A percentile compares a stretch with the other conserved stretches of the same genome.
These are phyloP conservation scores for Pseudogymnoascus sp. DNA, from an alignment of 2,329 filamentous ascomycete species.

Conservation along the genomic window DNA sequence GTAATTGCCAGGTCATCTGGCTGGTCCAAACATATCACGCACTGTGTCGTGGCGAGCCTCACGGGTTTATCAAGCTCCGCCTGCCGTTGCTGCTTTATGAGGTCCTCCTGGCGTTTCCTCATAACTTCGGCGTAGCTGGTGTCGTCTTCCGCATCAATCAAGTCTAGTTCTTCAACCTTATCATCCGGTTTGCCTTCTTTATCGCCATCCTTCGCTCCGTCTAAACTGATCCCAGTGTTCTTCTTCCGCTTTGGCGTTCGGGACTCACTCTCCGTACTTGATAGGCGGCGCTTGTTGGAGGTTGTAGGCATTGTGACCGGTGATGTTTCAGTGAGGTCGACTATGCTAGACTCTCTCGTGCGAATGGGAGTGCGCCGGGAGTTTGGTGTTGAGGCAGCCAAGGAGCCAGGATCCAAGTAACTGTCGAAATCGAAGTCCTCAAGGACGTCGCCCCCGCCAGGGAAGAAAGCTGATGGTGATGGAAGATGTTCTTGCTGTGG, in stretches of 20 bases:
- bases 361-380: not conserved
- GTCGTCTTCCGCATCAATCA: conserved; percentile 22
- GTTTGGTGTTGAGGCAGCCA: not conserved
- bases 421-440: not conserved
- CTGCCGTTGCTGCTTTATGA: conserved; percentile 32
- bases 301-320: conserved; percentile 5
- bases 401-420: not conserved
- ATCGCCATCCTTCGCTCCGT: not conserved
- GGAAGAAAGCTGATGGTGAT: not conserved
- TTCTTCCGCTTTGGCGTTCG: conserved; percentile 11
- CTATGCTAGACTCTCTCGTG: conserved; percentile 10
- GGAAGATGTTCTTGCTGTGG: not conserved
- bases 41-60: conserved; percentile 50
- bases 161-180: conserved; percentile 22
- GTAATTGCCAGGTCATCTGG: conserved; percentile 51
- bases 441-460: not conserved
- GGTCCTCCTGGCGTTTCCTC: conserved; percentile 22
- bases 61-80: conserved; percentile 40
- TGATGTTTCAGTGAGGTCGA: conserved; percentile 12
- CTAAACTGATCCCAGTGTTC: not conserved
- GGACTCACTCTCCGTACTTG: conserved; percentile 22
- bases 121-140: conserved; percentile 22
- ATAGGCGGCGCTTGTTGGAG: conserved; percentile 13
- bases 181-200: conserved; percentile 13
- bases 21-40: conserved; percentile 61